Evolutionary conservation across 495 filamentous ascomycete species (phyloP).

Genomic region (Podospora didyma): DNA sequence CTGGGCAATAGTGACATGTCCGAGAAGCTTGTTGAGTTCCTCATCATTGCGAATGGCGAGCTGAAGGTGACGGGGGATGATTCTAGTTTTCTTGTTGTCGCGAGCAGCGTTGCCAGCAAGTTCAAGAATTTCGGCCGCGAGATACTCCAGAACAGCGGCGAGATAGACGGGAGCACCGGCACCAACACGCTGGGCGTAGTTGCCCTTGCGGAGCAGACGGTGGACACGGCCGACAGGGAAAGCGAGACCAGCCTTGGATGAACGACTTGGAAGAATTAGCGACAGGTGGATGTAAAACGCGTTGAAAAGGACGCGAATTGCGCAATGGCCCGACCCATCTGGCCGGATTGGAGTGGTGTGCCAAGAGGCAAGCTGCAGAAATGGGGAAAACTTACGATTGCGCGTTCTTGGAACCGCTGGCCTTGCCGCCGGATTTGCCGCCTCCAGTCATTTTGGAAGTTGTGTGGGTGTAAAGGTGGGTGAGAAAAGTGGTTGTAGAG

Average conservation of each 20-base stretch:
- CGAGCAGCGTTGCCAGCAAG: conserved; percentile 97
- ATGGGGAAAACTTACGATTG: conserved; percentile 72
- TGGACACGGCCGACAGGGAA: conserved; percentile 99
- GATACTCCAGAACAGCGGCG: conserved; percentile 96
- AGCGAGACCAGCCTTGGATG: conserved; percentile 97
- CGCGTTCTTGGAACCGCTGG: conserved; percentile 91
- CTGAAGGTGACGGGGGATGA: conserved; percentile 98
- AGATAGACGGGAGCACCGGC: conserved; percentile 98
- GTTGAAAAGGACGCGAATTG: conserved; percentile 3
- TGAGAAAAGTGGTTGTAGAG: conserved; percentile 12
- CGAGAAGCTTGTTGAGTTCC: conserved; percentile 99
- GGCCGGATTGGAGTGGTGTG: not conserved
- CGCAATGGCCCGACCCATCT: not conserved
- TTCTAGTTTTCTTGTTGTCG: conserved; percentile 99
- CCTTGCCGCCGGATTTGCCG: conserved; percentile 98
- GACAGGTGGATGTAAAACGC: conserved; percentile 17
- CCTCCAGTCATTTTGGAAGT: conserved; percentile 91
- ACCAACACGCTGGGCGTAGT: conserved; percentile 99
- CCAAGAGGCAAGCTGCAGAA: not conserved
- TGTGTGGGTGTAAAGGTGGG: conserved; percentile 34
- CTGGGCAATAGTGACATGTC: conserved; percentile 98
- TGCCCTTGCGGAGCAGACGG: conserved; percentile 98
- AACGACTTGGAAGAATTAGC: conserved; percentile 64
- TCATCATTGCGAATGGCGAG: conserved; percentile 99
- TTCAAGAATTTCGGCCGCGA: conserved; percentile 98